Base-by-base conservation (phyloP, 371 early-diverging fungal species). In the Nematocida sp. region DNA sequence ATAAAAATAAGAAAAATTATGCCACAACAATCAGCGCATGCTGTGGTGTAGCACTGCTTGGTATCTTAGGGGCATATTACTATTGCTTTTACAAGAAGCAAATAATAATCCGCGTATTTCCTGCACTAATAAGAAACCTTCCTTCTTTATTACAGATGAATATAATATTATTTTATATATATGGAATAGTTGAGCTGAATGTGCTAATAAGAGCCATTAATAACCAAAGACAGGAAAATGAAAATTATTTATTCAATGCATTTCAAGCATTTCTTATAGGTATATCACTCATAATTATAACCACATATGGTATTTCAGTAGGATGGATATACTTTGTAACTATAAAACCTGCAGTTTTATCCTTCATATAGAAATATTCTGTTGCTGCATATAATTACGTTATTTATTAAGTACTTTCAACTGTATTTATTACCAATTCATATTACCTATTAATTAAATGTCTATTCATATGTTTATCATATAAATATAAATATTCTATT, bases 401-500 rank as follows among this genome's bases (percentile, higher is more conserved):
- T 33, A 2, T 33, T 33, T 33, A 33, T 33, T 33, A 33, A 33
- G 33, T 33, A 33, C 1, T 33, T 33, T 2, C 33, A 33, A 33
- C 33, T 33, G 33, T 0, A 33, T 33, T 33, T 33, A 33, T 33
- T 33, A 2, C 33, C 33, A 33, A 33, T 33, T 33, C 33, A 33
- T 33, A 33, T 33, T 33, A 33, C 33, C 33, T 33, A 33, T 33
- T 33, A 33, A 33, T 33, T 33, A 33, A 33, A 33, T 33, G 33
- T 33, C 33, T 33, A 33, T 33, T 33, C 33, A 33, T 33, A 33
- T 33, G 33, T 33, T 33, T 33, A 33, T 33, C 33, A 33, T 33
- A 33, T 33, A 33, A 33, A 18, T 50, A 50, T 50, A 50, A 50
- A 50, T 50, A 70, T 57, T 54, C 42, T 66, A 54, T 66, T 75